Base-by-base conservation (phyloP, 805 yeast genomes). In the Lachancea meyersii region DNA sequence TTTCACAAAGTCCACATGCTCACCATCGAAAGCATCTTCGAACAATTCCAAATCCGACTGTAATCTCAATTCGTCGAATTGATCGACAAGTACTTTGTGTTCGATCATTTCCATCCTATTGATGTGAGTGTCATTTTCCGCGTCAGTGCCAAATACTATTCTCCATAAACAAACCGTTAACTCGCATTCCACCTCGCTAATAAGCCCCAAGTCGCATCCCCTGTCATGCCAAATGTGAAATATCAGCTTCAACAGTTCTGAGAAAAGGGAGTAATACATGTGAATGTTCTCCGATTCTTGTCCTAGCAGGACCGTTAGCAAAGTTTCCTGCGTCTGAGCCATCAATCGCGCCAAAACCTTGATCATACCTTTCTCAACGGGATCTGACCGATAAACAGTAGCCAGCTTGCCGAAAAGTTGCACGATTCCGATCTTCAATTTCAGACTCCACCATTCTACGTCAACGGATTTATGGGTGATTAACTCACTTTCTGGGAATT, bases 121-220 rank as follows among this genome's bases (percentile, higher is more conserved):
- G 13, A 19, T 6, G 10, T 7, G 6, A n/a, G 46, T 47, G 10
- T 43, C 39, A 14, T 54, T 51, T 11, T 45, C 49, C 13, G 43
- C 34, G 3, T 45, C 38, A 8, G 55, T 63, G 13, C 75, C 71
- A 50, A 75, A 75, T 3, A 81, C 73, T 4, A 78, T 67, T 44
- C 80, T 58, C 68, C 77, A 71, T 16, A 79, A 55, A 2, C 72
- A 67, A 11, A 77, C 75, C 38, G 73, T 64, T 27, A 79, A 53
- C 48, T 76, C 80, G 30, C 63, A 55, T 20, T 64, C 65, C 13
- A 64, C 51, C 27, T 63, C 68, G 28, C 64, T 56, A 2, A 68
- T 49, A 5, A 51, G 51, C n/a, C 50, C 46, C 19, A 43, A 22
- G 9, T 45, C 45, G 2, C 57, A 38, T 9, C 50, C 46, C 1